Evolutionary conservation across 1,139 yeast genomes (phyloP).

Genomic region (Kodamaea plutei): DNA sequence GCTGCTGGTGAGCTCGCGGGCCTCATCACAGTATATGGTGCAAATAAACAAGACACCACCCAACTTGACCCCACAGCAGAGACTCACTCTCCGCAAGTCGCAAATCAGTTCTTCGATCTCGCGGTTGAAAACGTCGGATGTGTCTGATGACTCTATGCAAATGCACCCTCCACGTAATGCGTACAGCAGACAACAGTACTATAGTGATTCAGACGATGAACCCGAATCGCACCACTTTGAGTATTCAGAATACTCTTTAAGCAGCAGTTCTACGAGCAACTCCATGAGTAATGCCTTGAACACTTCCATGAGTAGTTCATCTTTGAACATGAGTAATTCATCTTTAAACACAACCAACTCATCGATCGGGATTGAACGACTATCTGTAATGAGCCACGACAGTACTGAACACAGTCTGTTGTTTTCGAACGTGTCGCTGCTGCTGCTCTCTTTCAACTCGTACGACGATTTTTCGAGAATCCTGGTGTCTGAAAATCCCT

Average conservation of each 20-base stretch:
- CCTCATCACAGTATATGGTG: conserved; percentile 14
- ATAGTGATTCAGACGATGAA: no score
- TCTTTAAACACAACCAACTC: no score
- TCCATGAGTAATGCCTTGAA: no score
- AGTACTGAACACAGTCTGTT: conserved; percentile 12
- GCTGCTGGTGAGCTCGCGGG: conserved; percentile 17
- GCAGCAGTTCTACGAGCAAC: no score
- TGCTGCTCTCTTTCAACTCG: conserved; percentile 7
- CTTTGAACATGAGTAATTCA: no score
- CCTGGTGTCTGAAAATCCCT: conserved; percentile 7
- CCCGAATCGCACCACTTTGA: no score
- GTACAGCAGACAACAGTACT: no score
- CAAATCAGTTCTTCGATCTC: conserved; percentile 23
- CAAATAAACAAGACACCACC: conserved; percentile 25
- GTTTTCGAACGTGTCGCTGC: conserved; percentile 8
- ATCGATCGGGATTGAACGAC: no score
- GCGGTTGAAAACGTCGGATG: conserved; percentile 17
- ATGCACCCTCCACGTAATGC: no score
- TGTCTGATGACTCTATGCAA: no score
- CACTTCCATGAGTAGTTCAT: no score
- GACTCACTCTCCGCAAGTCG: conserved; percentile 31
- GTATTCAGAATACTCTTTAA: no score
- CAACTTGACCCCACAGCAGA: conserved; percentile 38
- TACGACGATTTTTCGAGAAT: conserved; percentile 7
- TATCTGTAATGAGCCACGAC: conserved; percentile 34